phyloP scores from a whole-genome alignment of 202 grass and related monocot species.

The Musa balbisiana region DNA sequence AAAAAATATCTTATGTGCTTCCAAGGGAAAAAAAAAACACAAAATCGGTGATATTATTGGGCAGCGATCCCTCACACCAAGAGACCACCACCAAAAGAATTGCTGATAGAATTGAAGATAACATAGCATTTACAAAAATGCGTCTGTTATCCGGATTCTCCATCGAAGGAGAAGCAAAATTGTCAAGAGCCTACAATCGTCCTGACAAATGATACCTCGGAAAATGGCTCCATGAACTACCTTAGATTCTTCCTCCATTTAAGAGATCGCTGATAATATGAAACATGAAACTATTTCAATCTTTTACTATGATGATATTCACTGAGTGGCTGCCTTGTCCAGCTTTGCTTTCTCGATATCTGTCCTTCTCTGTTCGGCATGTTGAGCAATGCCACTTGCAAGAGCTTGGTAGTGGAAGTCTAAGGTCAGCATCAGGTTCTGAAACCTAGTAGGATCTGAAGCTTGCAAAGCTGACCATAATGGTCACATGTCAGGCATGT shows the following conservation, averaged over 20 bases:
- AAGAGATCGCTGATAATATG: neutral
- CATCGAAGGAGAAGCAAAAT: neutral
- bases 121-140: neutral
- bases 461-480: slow-evolving; percentile 47
- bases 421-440: slow-evolving; percentile 66
- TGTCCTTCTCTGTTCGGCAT: slow-evolving; percentile 63
- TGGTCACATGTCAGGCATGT: neutral
- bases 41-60: neutral
- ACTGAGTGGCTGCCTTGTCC: slow-evolving; percentile 46
- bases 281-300: neutral
- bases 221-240: neutral
- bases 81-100: slow-evolving; percentile 6
- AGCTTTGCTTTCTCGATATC: slow-evolving; percentile 80
- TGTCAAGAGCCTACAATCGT: neutral
- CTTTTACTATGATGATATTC: neutral
- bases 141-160: neutral
- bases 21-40: neutral
- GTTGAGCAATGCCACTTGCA: slow-evolving; percentile 65
- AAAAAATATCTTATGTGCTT: neutral
- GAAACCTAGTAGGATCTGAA: slow-evolving; percentile 57
- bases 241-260: neutral
- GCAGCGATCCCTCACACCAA: neutral
- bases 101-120: neutral
- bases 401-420: slow-evolving; percentile 74
- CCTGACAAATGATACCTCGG: neutral